Evolutionary conservation across 2,329 filamentous ascomycete genomes (phyloP).

Genomic region (Teratosphaeria destructans): DNA sequence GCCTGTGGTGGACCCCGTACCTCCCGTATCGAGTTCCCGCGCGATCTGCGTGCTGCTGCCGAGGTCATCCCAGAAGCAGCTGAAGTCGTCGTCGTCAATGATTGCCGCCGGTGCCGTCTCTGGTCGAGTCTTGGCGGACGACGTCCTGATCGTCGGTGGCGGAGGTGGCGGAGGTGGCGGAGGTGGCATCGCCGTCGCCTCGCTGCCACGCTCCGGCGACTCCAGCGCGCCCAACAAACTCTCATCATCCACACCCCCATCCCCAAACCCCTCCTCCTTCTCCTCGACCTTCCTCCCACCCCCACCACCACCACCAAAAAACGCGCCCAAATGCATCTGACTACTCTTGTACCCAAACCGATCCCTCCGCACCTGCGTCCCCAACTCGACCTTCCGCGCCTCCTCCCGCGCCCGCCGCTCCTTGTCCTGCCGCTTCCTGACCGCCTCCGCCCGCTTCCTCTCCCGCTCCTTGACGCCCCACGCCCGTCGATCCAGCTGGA

Average conservation of each 20-base stretch:
- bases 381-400: slow-evolving; percentile 9
- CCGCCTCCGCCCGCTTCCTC: slow-evolving; percentile 20
- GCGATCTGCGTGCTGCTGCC: slow-evolving; percentile 38
- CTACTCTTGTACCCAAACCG: slow-evolving; percentile 26
- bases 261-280: slow-evolving; percentile 13
- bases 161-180: background rate
- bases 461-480: slow-evolving; percentile 24
- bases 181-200: background rate
- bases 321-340: slow-evolving; percentile 27
- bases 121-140: background rate
- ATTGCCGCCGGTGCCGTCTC: background rate
- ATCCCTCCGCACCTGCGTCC: slow-evolving; percentile 23
- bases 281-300: background rate
- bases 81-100: slow-evolving; percentile 11
- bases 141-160: background rate
- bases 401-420: slow-evolving; percentile 12
- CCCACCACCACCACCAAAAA: slow-evolving; percentile 15
- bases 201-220: background rate
- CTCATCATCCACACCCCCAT: slow-evolving; percentile 24
- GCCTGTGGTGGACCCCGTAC: background rate
- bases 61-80: slow-evolving; percentile 28
- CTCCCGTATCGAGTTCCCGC: slow-evolving; percentile 28
- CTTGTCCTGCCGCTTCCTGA: slow-evolving; percentile 19
- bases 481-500: slow-evolving; percentile 25
- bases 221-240: slow-evolving; percentile 17